These are phyloP conservation scores for Cladosporium sp. DNA, from an alignment of 2,329 filamentous ascomycete species.

Conservation along the genomic window DNA sequence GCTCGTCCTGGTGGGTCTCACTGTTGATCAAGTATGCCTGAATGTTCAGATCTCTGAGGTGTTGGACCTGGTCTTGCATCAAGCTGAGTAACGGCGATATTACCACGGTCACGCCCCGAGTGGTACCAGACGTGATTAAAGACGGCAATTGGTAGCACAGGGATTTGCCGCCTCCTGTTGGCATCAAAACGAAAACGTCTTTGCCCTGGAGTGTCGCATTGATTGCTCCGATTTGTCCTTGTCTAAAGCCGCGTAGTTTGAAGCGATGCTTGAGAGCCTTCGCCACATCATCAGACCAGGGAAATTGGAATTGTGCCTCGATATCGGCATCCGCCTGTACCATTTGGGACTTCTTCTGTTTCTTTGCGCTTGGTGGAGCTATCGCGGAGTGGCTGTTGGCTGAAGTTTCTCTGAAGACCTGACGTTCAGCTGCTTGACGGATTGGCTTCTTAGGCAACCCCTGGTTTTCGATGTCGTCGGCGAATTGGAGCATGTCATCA, in stretches of 20 bases:
- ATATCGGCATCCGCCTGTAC: slow-evolving; percentile 29
- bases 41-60: slow-evolving; percentile 72
- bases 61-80: slow-evolving; percentile 95
- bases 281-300: slow-evolving; percentile 86
- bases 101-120: slow-evolving; percentile 84
- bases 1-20: slow-evolving; percentile 64
- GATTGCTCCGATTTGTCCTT: slow-evolving; percentile 92
- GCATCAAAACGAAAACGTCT: slow-evolving; percentile 95
- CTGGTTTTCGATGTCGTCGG: slow-evolving; percentile 45
- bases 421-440: slow-evolving; percentile 17
- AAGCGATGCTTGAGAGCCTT: slow-evolving; percentile 80
- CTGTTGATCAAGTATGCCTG: slow-evolving; percentile 81
- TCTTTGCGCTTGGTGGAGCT: slow-evolving; percentile 32
- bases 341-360: slow-evolving; percentile 28
- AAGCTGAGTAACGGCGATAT: slow-evolving; percentile 92
- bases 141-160: slow-evolving; percentile 95
- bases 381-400: slow-evolving; percentile 25
- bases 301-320: slow-evolving; percentile 43
- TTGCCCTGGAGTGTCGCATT: slow-evolving; percentile 86
- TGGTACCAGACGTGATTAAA: slow-evolving; percentile 76
- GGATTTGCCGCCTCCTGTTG: slow-evolving; percentile 94
- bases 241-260: slow-evolving; percentile 79
- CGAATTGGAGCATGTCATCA: slow-evolving; percentile 45
- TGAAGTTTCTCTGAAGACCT: slow-evolving; percentile 36
- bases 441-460: slow-evolving; percentile 25